These are phyloP conservation scores for Xylaria sp. DNA, from an alignment of 2,329 filamentous ascomycete species.

Conservation along the genomic window DNA sequence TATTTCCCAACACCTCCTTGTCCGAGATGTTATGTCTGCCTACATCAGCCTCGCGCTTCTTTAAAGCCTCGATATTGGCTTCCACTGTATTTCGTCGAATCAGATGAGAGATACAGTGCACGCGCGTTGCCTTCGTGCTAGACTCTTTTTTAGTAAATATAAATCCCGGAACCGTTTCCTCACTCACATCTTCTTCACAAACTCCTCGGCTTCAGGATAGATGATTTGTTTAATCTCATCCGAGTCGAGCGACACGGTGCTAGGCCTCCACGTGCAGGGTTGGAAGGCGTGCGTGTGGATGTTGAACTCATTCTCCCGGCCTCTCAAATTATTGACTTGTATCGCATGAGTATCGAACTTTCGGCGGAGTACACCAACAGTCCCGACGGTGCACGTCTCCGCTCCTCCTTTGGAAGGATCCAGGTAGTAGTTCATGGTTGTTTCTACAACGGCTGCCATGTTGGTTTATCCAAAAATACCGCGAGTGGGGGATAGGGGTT, in stretches of 20 bases:
- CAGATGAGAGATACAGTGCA: constrained; percentile 25
- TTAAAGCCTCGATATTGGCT: constrained; percentile 13
- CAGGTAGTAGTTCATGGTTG: constrained; percentile 26
- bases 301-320: constrained; percentile 16
- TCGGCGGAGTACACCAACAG: constrained; percentile 24
- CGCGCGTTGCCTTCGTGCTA: constrained; percentile 20
- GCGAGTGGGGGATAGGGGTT: not conserved
- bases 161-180: not conserved
- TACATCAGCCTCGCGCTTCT: constrained; percentile 4
- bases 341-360: constrained; percentile 23
- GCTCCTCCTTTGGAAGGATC: constrained; percentile 18
- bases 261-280: constrained; percentile 18
- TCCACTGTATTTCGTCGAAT: constrained; percentile 20
- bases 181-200: constrained; percentile 24
- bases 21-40: constrained; percentile 19
- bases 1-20: constrained; percentile 13
- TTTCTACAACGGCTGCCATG: constrained; percentile 12
- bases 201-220: constrained; percentile 18
- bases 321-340: constrained; percentile 16
- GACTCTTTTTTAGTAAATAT: not conserved
- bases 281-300: constrained; percentile 24
- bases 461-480: not conserved
- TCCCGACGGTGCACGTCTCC: constrained; percentile 13
- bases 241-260: constrained; percentile 7
- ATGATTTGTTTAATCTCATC: constrained; percentile 1